Base-by-base conservation (phyloP, 176 grass and related monocot genomes). In the Raddia guianensis region DNA sequence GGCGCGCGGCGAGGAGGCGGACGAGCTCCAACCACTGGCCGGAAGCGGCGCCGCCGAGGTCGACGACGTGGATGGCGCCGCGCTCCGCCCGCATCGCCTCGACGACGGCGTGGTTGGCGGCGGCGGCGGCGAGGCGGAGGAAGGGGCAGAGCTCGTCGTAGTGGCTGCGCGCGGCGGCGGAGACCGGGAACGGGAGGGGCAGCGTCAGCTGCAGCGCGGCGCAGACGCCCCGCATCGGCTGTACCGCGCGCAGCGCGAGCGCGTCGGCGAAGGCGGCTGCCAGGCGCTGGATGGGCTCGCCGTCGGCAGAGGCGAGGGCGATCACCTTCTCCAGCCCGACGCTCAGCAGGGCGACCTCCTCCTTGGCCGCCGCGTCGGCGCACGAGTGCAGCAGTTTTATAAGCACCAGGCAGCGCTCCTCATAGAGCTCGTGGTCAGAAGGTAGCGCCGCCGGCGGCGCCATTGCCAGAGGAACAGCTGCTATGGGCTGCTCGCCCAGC, bases 61-160 rank as follows among this genome's bases (percentile, higher is more conserved):
- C 91, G 52, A 97, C 66, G 32, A 94, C 76, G 79, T 94, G 87
- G 4, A 94, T 44, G 5, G 80, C 62, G 10, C 1, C 12, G 55
- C 18, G 55, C 79, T 90, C 87, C 3, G 21, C 53, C 42, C 57
- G 75, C 76, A 77, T 88, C 10, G 82, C 89, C 44, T 86, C 83
- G 4, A 84, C 2, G 63, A 97, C 88, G 10, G 79, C 68, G 3
- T 80, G 76, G 87, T 94, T 91, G 15, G 82, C 67, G 6, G 57
- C 50, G 13, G 75, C 52, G 21, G 72, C 82, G 0, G 85, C 68
- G n/a, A 91, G 12, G 9, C 72, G 78, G 66, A 94, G 63, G 78
- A 97, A 87, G 34, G 94, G 84, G 78, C 87, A 91, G 43, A 97
- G 57, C 75, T 27, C 32, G 7, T 80, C 15, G 66, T 94, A 91